Percentiles rank a stretch among this genome's conserved stretches.
phyloP scores from a whole-genome alignment of 805 yeast genomes.

The Ogataea pignaliae region DNA sequence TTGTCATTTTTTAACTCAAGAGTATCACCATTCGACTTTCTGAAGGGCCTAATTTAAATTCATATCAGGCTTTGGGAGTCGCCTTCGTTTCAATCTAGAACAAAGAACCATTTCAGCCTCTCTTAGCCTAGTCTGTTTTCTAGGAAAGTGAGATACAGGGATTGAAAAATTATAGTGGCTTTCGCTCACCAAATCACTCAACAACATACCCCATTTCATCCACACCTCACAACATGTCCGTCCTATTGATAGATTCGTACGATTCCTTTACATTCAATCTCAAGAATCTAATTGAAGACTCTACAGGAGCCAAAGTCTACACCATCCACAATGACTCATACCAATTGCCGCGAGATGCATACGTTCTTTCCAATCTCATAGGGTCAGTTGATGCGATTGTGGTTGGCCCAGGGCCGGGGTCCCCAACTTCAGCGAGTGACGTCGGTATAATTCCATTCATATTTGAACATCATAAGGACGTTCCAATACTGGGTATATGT shows the following conservation, averaged over 20 bases:
- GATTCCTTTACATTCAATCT: conserved; percentile 93
- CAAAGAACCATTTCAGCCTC: no score
- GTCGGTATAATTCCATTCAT: conserved; percentile 66
- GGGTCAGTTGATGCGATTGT: conserved; percentile 67
- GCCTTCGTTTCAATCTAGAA: no score
- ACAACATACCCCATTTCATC: no score
- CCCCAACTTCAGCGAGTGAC: conserved; percentile 61
- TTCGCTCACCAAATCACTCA: no score
- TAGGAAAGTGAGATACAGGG: no score
- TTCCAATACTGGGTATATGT: conserved; percentile 88
- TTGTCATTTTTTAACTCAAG: no score
- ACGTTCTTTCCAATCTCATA: conserved; percentile 39
- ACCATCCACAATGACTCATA: conserved; percentile 64
- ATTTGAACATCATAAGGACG: conserved; percentile 32
- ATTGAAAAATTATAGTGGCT: no score
- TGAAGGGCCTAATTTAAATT: no score
- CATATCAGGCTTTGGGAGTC: no score
- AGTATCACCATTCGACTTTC: no score
- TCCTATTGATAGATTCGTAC: conserved; percentile 83
- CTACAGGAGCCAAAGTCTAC: conserved; percentile 45
- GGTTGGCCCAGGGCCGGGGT: conserved; percentile 97
- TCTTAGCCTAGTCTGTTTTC: no score
- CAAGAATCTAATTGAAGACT: conserved; percentile 50
- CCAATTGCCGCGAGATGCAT: conserved; percentile 25
- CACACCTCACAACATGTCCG: conserved; percentile 31